phyloP scores from a whole-genome alignment of 2,329 filamentous ascomycete species.

The Aspergillus fructus region DNA sequence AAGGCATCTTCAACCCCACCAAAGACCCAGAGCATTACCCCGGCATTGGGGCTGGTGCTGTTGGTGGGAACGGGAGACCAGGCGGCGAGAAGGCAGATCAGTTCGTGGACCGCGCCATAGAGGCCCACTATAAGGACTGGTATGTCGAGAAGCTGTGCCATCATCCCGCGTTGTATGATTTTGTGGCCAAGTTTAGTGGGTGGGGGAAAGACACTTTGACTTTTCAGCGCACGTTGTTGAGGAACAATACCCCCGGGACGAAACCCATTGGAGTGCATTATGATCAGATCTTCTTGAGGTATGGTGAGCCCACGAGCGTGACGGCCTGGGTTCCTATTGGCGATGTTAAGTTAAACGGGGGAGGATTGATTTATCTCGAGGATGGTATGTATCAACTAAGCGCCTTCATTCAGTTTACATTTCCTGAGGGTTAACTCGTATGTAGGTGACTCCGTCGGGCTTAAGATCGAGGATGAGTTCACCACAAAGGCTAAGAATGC shows the following conservation, averaged over 20 bases:
- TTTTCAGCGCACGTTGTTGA: constrained; percentile 51
- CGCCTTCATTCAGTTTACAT: not conserved
- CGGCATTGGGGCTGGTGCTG: constrained; percentile 55
- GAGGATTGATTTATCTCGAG: constrained; percentile 61
- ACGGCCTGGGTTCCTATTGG: constrained; percentile 61
- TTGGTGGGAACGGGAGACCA: constrained; percentile 46
- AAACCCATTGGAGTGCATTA: constrained; percentile 62
- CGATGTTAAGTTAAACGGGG: constrained; percentile 54
- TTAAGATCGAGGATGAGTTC: constrained; percentile 48
- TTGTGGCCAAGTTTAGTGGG: constrained; percentile 52
- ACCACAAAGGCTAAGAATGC: constrained; percentile 46
- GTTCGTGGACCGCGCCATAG: constrained; percentile 53
- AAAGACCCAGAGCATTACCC: constrained; percentile 48
- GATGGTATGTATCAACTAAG: constrained; percentile 26
- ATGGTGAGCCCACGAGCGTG: constrained; percentile 55
- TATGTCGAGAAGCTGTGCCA: constrained; percentile 57
- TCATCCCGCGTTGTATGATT: constrained; percentile 51
- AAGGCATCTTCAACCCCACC: constrained; percentile 54
- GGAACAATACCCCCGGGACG: constrained; percentile 58
- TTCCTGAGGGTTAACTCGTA: not conserved
- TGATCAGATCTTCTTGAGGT: constrained; percentile 58
- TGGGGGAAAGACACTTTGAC: constrained; percentile 53
- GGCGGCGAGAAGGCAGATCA: constrained; percentile 43
- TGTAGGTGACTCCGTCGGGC: constrained; percentile 46
- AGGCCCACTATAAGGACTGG: constrained; percentile 55